A percentile compares a stretch with the other conserved stretches of the same genome.
These are phyloP conservation scores for Agaricus blazei DNA, from an alignment of 768 basidiomycete genomes.

Conservation along the genomic window DNA sequence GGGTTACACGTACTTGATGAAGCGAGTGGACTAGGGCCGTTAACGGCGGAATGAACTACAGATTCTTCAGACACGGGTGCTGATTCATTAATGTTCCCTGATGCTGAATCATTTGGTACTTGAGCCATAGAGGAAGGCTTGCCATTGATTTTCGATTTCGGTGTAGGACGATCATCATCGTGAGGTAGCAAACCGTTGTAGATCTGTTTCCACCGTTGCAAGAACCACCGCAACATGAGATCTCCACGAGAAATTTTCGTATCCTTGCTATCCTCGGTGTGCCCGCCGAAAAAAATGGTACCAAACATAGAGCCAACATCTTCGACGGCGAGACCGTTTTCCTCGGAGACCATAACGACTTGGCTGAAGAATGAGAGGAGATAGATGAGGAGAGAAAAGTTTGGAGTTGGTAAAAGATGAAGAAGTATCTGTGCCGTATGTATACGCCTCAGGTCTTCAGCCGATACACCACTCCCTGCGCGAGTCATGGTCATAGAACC, in stretches of 20 bases:
- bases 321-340: constrained; percentile 26
- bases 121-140: background rate
- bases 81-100: background rate
- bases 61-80: background rate
- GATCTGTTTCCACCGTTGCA: constrained; percentile 5
- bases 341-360: constrained; percentile 28
- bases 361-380: constrained; percentile 41
- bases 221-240: constrained; percentile 8
- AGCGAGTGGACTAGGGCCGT: too few species aligned
- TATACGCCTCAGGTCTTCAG: constrained; percentile 11
- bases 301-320: constrained; percentile 31
- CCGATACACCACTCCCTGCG: constrained; percentile 12
- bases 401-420: constrained; percentile 37
- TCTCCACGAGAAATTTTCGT: background rate
- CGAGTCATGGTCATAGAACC: constrained; percentile 6
- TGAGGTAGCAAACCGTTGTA: constrained; percentile 6
- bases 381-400: constrained; percentile 39
- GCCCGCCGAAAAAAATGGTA: constrained; percentile 26
- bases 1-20: too few species aligned
- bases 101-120: background rate
- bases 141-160: background rate
- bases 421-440: constrained; percentile 12
- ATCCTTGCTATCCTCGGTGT: background rate
- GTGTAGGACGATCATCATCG: background rate
- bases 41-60: background rate